Evolutionary conservation across 768 basidiomycete genomes (phyloP), one percentile per base, ranked within the genome.

Genomic region (Xerocomellus amylosporus): DNA sequence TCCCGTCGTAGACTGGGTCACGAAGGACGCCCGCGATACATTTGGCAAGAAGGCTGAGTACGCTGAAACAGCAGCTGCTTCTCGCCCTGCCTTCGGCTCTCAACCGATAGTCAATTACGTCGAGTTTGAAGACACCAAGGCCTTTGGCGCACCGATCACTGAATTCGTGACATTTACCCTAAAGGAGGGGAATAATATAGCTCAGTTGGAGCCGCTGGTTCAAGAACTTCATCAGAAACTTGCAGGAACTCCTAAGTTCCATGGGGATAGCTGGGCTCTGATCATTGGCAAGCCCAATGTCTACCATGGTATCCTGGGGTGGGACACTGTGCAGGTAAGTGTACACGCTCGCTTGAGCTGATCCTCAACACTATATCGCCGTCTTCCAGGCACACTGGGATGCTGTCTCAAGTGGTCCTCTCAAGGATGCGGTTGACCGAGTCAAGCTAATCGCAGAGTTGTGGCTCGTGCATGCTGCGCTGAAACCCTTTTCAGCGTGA

Each of bases 91-190:
- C 13, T 66, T 67, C 40, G 62, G 22, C 22, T 56, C 63, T 50
- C 54, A 55, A 39, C 56, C 62, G 33, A 61, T 54, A 4, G 42
- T 47, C 9, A 46, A 51, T 54, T 58, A 56, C 49, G 63, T 60
- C 31, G 30, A 62, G 43, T 72, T 71, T 28, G 59, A 67, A 10
- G 52, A 66, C 20, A 43, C 58, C 30, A 45, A 53, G 4, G 56
- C 62, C 10, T 55, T 71, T 24, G 38, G 52, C 1, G 71, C 70
- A 30, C 64, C 70, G 9, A 60, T 60, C 58, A 71, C 70, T 9
- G 70, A 73, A 61, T 69, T 71, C 44, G 71, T 71, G 34, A 71
- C 71, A 17, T 67, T 71, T 49, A 58, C 65, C n/a, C 44, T 71
- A 34, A 67, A 71, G 48, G 46, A 63, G 36, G 67, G 54, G 46